Percentiles rank a stretch among this genome's conserved stretches.
Evolutionary conservation across 2,329 filamentous ascomycete species (phyloP).

Genomic region (Diplocarpon rosae): DNA sequence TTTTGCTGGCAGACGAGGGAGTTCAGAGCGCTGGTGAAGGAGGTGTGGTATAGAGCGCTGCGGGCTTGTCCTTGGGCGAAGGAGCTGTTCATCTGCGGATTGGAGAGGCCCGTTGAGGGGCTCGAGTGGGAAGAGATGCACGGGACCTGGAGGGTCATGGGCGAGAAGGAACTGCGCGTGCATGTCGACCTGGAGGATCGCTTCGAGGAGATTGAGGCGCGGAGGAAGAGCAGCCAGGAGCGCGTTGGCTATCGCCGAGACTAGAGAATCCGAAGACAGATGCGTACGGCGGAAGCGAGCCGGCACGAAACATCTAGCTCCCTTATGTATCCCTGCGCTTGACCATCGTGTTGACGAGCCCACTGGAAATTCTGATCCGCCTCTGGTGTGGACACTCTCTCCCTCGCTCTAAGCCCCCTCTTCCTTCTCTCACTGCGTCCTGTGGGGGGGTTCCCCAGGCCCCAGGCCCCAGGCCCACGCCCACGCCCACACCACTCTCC

Average conservation of each 20-base stretch:
- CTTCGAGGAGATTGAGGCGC: slow-evolving; percentile 20
- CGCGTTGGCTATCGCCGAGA: neutral
- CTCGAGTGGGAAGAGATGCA: slow-evolving; percentile 34
- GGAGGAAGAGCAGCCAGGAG: slow-evolving; percentile 1
- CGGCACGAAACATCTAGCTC: no score
- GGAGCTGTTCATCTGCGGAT: slow-evolving; percentile 44
- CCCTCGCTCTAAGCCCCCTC: no score
- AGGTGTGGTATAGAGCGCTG: slow-evolving; percentile 44
- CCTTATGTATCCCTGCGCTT: no score
- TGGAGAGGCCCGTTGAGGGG: slow-evolving; percentile 31
- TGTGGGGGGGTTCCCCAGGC: no score
- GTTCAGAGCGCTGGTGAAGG: slow-evolving; percentile 32
- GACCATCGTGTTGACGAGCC: no score
- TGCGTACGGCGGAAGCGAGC: no score
- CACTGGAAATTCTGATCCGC: no score
- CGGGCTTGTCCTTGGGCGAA: slow-evolving; percentile 53
- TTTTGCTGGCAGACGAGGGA: slow-evolving; percentile 34
- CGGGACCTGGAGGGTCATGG: slow-evolving; percentile 42
- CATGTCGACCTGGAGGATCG: slow-evolving; percentile 40
- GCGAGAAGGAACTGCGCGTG: slow-evolving; percentile 50
- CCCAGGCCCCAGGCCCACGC: no score
- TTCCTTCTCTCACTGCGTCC: no score
- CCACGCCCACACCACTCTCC: no score
- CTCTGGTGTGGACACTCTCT: no score
- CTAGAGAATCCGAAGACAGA: no score